Base-by-base conservation (phyloP, 1,284 basidiomycete species). In the Melampsora larici-populina region DNA sequence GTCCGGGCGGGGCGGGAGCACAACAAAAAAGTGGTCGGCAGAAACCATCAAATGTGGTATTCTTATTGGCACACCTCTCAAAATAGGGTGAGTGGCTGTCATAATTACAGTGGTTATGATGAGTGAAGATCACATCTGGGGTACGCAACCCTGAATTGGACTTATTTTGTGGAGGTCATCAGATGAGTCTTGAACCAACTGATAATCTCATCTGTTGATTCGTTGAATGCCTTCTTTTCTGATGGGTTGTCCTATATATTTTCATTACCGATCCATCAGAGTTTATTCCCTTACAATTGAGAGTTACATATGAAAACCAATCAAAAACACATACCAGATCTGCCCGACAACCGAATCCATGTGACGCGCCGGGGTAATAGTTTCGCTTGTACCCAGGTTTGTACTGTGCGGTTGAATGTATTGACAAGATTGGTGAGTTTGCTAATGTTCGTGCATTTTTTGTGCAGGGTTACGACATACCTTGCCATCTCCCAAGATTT, bases 361-460 rank as follows among this genome's bases (percentile, higher is more conserved):
- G 74, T 33, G 66, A n/a, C 1, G 67, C 74, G 13, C 67, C 67
- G 3, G 36, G 40, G 24, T 69, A 70, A 60, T 77, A 70, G 46
- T 17, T 70, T 31, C 74, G 13, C 21, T 77, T 69, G 24, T 77
- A 70, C 33, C 74, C 74, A 6, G 74, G 74, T 58, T 77, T 70
- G 24, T 77, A 77, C 74, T 77, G 40, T 8, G 49, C 3, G 36
- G 8, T 31, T n/a, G 8, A 11, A n/a, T 64, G 9, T 11, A 63
- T 24, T 21, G 24, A 63, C 43, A 18, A 33, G 49, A 46, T n/a
- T 64, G 15, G 8, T 13, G 3, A 74, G 48, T 36, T 36, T 11
- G 5, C n/a, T 29, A 6, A 29, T 24, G n/a, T 26, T 0, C 13
- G 24, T 11, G 2, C 0, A 9, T 18, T 8, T 24, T 6, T 4